Percentiles rank a stretch among this genome's conserved stretches.
Evolutionary conservation across 805 yeast genomes (phyloP).

Genomic region (Nakazawaea anatomiae): DNA sequence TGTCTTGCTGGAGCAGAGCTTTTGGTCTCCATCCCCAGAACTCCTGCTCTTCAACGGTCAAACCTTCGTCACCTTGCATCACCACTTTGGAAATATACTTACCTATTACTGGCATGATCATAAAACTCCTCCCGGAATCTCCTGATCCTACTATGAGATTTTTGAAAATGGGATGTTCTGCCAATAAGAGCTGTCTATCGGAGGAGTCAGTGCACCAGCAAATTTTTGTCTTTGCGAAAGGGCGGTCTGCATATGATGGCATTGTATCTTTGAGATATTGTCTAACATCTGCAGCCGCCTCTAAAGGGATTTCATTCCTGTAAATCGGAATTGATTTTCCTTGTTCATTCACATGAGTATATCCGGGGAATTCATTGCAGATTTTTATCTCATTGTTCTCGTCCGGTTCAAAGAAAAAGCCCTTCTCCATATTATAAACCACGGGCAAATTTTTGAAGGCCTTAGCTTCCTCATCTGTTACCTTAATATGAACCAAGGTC

Average conservation of each 20-base stretch:
- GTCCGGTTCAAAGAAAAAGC: constrained; percentile 20
- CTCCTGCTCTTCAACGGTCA: constrained; percentile 12
- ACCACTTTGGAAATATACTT: constrained; percentile 16
- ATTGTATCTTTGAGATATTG: constrained; percentile 14
- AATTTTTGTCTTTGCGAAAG: constrained; percentile 16
- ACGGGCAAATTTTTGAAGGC: constrained; percentile 14
- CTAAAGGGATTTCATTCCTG: constrained; percentile 9
- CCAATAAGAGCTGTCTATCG: constrained; percentile 17
- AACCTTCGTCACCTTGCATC: constrained; percentile 13
- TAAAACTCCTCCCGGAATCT: constrained; percentile 21
- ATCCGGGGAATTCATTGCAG: constrained; percentile 22
- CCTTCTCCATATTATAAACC: constrained; percentile 16
- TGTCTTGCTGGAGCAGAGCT: constrained; percentile 11
- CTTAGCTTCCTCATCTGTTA: constrained; percentile 15
- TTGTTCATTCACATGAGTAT: constrained; percentile 10
- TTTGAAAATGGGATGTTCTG: constrained; percentile 15
- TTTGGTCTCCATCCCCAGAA: constrained; percentile 16
- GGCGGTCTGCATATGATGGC: constrained; percentile 16
- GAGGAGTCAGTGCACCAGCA: constrained; percentile 25
- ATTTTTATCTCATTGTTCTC: constrained; percentile 15
- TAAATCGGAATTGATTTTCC: constrained; percentile 10
- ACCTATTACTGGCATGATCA: constrained; percentile 21
- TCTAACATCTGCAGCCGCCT: constrained; percentile 7
- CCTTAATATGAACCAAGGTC: constrained; percentile 17
- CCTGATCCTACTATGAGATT: constrained; percentile 18